A percentile compares a stretch with the other conserved stretches of the same genome.
Evolutionary conservation across 2,329 filamentous ascomycete species (phyloP).

Genomic region (Apiospora rasikravindrae): DNA sequence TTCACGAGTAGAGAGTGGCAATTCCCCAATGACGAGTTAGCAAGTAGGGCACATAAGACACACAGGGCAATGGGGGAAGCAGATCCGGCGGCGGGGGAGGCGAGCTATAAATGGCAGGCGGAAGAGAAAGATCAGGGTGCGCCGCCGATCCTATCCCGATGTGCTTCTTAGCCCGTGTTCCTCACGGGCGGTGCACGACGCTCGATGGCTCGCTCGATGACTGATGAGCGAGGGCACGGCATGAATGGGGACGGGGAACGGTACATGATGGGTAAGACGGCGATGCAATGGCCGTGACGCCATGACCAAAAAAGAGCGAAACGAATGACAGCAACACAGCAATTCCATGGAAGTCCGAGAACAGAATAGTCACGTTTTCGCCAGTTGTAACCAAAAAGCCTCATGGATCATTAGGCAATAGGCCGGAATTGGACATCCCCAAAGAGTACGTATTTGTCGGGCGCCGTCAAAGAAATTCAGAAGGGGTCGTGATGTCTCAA

Average conservation of each 20-base stretch:
- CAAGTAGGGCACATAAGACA: background rate
- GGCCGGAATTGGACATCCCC: background rate
- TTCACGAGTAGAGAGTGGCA: background rate
- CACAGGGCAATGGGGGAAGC: background rate
- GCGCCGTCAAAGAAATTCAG: background rate
- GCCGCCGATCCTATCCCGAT: slow-evolving; percentile 1
- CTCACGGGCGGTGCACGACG: background rate
- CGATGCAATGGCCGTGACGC: background rate
- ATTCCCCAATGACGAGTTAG: background rate
- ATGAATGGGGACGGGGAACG: background rate
- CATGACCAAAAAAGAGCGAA: background rate
- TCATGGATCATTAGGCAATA: background rate
- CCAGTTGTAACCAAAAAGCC: background rate
- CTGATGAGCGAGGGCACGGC: background rate
- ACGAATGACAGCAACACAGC: background rate
- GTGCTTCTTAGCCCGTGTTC: background rate
- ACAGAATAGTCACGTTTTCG: background rate
- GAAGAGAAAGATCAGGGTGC: background rate
- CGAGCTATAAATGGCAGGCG: slow-evolving; percentile 11
- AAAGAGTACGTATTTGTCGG: background rate
- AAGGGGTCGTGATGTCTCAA: background rate
- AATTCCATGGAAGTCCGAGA: background rate
- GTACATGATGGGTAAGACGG: background rate
- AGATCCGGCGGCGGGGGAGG: background rate
- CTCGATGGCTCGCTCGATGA: background rate